Conservation (phyloP, 148 eudicot species). For the Chenopodium album region DNA sequence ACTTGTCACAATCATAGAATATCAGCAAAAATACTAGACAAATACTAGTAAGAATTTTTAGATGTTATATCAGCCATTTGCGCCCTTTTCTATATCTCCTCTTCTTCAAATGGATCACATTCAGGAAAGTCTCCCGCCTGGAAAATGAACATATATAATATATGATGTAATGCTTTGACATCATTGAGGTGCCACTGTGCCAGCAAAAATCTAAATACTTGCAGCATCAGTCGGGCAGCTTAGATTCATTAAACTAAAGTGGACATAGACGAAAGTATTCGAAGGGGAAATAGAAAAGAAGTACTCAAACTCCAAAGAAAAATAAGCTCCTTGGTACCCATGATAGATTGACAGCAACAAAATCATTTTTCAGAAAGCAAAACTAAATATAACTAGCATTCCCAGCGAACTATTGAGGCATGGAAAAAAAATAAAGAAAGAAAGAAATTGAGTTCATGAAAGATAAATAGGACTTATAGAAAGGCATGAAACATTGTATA, state of each 20-base stretch:
- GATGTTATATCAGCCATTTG: no score
- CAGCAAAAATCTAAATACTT: not conserved
- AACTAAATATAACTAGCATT: no score
- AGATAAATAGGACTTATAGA: not conserved
- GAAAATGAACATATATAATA: not conserved
- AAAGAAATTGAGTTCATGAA: not conserved
- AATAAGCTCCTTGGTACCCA: not conserved
- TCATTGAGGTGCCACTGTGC: not conserved
- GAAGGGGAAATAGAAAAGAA: no score
- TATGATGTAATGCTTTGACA: not conserved
- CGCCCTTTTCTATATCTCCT: constrained; percentile 50
- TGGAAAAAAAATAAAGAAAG: no score
- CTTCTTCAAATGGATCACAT: constrained; percentile 86
- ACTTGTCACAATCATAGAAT: not conserved
- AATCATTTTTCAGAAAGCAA: no score
- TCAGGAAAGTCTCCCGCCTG: constrained; percentile 95
- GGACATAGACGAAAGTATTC: no score
- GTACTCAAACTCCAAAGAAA: not conserved
- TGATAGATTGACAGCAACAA: no score
- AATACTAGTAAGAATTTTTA: not conserved
- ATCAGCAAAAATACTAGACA: not conserved
- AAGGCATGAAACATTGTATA: not conserved
- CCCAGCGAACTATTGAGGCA: not conserved
- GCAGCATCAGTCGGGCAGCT: not conserved
- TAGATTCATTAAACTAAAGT: no score